Conservation (phyloP, 1,284 basidiomycete genomes). For the Apiotrichum brassicae region DNA sequence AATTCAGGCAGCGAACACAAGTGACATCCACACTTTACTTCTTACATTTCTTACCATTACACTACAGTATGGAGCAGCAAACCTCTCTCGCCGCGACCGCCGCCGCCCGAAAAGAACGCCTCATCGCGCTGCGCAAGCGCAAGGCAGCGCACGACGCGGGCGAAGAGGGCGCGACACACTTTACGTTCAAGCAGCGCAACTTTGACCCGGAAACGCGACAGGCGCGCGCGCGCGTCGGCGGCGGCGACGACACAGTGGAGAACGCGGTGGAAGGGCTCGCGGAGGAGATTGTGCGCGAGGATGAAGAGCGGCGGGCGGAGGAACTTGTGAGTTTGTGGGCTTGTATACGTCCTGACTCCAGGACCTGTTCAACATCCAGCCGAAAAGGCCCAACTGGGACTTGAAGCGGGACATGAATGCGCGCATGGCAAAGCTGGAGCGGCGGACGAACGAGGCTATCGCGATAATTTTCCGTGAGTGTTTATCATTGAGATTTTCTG, state of each 20-base stretch:
- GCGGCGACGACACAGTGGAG: constrained; percentile 73
- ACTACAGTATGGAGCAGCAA: constrained; percentile 2
- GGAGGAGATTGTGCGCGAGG: constrained; percentile 73
- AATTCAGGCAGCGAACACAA: no score
- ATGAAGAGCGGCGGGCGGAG: constrained; percentile 73
- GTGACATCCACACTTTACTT: no score
- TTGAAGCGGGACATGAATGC: constrained; percentile 89
- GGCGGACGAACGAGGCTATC: constrained; percentile 84
- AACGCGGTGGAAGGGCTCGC: constrained; percentile 75
- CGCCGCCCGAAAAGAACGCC: constrained; percentile 76
- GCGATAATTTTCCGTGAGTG: constrained; percentile 64
- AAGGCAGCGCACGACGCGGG: constrained; percentile 58
- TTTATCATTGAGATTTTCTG: not conserved
- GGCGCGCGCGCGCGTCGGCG: constrained; percentile 58
- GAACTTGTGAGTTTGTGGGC: constrained; percentile 62
- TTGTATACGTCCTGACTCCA: constrained; percentile 41
- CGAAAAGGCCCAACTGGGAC: constrained; percentile 95
- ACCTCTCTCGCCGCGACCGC: constrained; percentile 79
- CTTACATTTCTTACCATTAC: no score
- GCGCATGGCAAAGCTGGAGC: constrained; percentile 79
- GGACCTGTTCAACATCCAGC: constrained; percentile 95
- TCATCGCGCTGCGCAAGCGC: constrained; percentile 70
- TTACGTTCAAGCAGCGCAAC: constrained; percentile 66
- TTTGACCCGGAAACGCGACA: constrained; percentile 79
- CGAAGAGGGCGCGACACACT: constrained; percentile 46